These are phyloP conservation scores for Emydomyces testavorans DNA, from an alignment of 2,329 filamentous ascomycete species.

Conservation along the genomic window DNA sequence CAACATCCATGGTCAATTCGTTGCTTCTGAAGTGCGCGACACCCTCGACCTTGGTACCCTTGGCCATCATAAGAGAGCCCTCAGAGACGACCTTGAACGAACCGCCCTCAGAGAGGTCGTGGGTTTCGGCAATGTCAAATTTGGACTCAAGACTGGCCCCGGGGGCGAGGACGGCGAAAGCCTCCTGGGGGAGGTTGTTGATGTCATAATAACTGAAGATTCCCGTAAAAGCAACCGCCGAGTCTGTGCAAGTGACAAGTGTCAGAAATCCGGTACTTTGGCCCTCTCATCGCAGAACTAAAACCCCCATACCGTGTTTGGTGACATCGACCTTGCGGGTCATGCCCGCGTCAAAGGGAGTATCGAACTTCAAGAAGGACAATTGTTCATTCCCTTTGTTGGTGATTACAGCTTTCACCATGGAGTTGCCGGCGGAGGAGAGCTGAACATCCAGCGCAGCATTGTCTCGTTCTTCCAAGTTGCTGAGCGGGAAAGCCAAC, in stretches of 20 bases:
- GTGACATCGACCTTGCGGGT: slow-evolving; percentile 29
- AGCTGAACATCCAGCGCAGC: slow-evolving; percentile 25
- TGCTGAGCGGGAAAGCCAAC: not conserved
- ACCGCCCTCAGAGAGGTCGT: slow-evolving; percentile 39
- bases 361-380: slow-evolving; percentile 30
- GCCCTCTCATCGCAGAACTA: not conserved
- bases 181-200: slow-evolving; percentile 23
- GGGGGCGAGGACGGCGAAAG: slow-evolving; percentile 23
- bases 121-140: slow-evolving; percentile 28
- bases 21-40: slow-evolving; percentile 49
- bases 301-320: slow-evolving; percentile 22
- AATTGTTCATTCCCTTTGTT: slow-evolving; percentile 27
- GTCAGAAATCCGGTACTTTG: too few relatives aligned
- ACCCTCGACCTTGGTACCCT: slow-evolving; percentile 43
- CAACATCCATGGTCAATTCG: slow-evolving; percentile 45
- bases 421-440: slow-evolving; percentile 25
- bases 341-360: slow-evolving; percentile 26
- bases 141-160: slow-evolving; percentile 25
- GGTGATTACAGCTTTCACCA: slow-evolving; percentile 29
- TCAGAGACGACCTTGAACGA: slow-evolving; percentile 45
- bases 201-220: slow-evolving; percentile 24
- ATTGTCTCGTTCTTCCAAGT: slow-evolving; percentile 18
- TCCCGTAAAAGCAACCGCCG: slow-evolving; percentile 25
- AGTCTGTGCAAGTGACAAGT: not conserved
- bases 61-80: slow-evolving; percentile 48